Evolutionary conservation across 2,329 filamentous ascomycete genomes (phyloP), one percentile per base, ranked within the genome.

Genomic region (Phaeosphaeria sp.): DNA sequence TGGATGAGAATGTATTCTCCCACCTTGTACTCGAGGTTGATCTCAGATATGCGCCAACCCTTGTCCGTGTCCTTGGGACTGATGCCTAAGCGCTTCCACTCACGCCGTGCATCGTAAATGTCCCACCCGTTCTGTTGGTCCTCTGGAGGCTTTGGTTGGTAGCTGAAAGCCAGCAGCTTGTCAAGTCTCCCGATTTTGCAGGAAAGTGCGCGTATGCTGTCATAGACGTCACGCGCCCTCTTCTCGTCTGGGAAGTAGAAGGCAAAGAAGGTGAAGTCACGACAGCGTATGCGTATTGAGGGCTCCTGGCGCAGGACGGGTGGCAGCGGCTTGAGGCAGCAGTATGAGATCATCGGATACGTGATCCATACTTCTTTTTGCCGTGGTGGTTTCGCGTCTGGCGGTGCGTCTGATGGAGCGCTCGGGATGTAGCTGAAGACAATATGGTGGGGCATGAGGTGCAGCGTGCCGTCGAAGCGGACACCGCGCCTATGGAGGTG

Each of bases 251-350:
- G 73, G 74, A 99, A 96, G 78, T 93, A 93, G 79, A 99, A 93
- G 60, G 91, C 93, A 60, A 97, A 88, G 77, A 93, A 97, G 49
- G 88, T 94, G 76, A 99, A 98, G 81, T 99, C 95, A 56, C 94
- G 90, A 74, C 93, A 93, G 52, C 93, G 89, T 60, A 99, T 81
- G 52, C 94, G 90, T 72, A 99, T 92, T 2, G 91, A 91, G 6
- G 93, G 92, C 30, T 88, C 85, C 60, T 92, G 85, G 50, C 87
- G 85, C 56, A 90, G 90, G 13, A 84, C 82, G 6, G 87, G 83
- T 18, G 90, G 89, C 47, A 89, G 88, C 25, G 92, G 90, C 58
- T 92, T 87, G 65, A 94, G 87, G 22, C 85, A 87, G 79, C 93
- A 97, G 71, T 89, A 87, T 42, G 87, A 87, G 70, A 99, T 92